A percentile compares a stretch with the other conserved stretches of the same genome.
Conservation (phyloP, 192 early-diverging fungal species). For the Backusella morwellensis region DNA sequence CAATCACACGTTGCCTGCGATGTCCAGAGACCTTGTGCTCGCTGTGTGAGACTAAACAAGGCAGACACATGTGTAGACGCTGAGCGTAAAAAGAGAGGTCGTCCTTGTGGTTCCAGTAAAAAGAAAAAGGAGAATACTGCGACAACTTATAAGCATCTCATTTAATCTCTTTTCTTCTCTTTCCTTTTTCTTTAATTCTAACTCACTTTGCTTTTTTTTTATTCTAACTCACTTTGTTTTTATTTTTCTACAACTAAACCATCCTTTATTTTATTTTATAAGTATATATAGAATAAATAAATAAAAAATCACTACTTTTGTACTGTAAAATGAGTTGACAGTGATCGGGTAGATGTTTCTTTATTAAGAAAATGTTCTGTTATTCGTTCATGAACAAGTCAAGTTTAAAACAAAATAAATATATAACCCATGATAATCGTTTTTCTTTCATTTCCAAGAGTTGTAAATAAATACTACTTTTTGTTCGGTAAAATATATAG, state of each 20-base stretch:
- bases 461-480: too few species aligned
- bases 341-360: neutral
- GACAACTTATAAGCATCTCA: neutral
- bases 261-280: neutral
- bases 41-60: conserved; percentile 50
- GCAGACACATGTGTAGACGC: conserved; percentile 51
- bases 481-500: too few species aligned
- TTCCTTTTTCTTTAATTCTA: neutral
- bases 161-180: neutral
- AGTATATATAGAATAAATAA: neutral
- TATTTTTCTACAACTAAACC: neutral
- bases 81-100: conserved; percentile 54
- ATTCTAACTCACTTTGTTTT: neutral
- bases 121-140: conserved; percentile 16
- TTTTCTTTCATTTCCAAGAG: too few species aligned
- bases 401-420: neutral
- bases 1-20: conserved; percentile 44
- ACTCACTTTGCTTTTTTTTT: neutral
- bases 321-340: neutral
- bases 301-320: neutral
- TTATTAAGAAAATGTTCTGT: neutral
- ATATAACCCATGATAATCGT: neutral
- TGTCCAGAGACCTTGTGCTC: conserved; percentile 48
- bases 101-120: conserved; percentile 43
- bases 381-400: neutral